These are phyloP conservation scores for Eucalyptus erythrocorys DNA, from an alignment of 345 rosid genomes.

Conservation along the genomic window DNA sequence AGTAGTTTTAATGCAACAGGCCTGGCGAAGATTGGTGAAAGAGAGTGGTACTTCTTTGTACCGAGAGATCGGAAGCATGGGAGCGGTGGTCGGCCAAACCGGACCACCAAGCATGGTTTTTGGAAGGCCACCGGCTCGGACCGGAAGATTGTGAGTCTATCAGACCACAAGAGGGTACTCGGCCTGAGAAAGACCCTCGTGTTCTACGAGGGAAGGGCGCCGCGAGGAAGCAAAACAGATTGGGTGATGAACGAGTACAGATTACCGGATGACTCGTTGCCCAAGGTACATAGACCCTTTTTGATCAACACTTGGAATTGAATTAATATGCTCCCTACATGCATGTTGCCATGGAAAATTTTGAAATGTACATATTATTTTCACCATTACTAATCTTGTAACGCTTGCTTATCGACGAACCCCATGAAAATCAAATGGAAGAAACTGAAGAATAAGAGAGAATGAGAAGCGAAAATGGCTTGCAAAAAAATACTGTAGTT, in stretches of 20 bases:
- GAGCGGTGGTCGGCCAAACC: conserved; percentile 73
- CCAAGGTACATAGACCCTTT: conserved; percentile 38
- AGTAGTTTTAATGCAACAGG: conserved; percentile 13
- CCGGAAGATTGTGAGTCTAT: conserved; percentile 53
- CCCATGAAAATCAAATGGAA: not conserved
- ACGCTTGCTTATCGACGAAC: not conserved
- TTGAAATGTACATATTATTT: not conserved
- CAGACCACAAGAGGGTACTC: conserved; percentile 56
- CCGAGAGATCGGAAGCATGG: conserved; percentile 90
- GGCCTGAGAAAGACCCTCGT: conserved; percentile 90
- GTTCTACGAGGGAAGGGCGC: conserved; percentile 87
- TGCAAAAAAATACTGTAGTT: not conserved
- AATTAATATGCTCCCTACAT: not conserved
- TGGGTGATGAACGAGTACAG: conserved; percentile 98
- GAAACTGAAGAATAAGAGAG: not conserved
- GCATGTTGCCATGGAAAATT: not conserved
- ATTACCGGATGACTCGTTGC: conserved; percentile 58
- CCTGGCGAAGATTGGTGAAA: conserved; percentile 67
- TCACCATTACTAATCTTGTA: not conserved
- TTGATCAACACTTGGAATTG: not conserved
- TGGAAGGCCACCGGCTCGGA: conserved; percentile 99
- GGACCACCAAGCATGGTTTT: conserved; percentile 77
- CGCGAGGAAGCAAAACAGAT: conserved; percentile 81
- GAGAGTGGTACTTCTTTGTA: conserved; percentile 95
- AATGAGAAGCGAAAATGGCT: not conserved